Percentiles rank a stretch among this genome's conserved stretches.
Evolutionary conservation across 2,329 filamentous ascomycete species (phyloP).

Genomic region (Aspergillus sp.): DNA sequence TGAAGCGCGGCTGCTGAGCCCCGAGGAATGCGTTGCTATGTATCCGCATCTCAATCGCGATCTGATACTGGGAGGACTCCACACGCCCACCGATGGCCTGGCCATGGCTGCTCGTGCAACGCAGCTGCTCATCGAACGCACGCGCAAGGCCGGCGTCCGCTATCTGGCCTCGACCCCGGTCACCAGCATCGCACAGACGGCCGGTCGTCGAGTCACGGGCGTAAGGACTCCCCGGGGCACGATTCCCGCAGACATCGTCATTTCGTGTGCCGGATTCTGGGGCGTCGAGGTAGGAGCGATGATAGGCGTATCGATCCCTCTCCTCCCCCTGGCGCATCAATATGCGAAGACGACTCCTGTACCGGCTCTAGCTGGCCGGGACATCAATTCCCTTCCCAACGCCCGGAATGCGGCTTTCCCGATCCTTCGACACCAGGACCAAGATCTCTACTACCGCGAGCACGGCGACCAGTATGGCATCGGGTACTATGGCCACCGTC

Average conservation of each 20-base stretch:
- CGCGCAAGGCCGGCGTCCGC: conserved; percentile 48
- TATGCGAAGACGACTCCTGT: conserved; percentile 55
- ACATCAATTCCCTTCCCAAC: conserved; percentile 36
- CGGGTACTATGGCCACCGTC: conserved; percentile 56
- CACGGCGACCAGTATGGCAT: conserved; percentile 57
- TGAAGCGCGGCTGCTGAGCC: conserved; percentile 44
- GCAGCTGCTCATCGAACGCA: conserved; percentile 53
- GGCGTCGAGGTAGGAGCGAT: conserved; percentile 57
- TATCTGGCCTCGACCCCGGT: conserved; percentile 52
- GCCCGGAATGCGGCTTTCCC: conserved; percentile 44
- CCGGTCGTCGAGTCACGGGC: conserved; percentile 46
- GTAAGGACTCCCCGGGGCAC: conserved; percentile 44
- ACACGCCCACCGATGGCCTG: conserved; percentile 54
- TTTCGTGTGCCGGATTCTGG: conserved; percentile 60
- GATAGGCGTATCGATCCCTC: conserved; percentile 50
- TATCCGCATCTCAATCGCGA: conserved; percentile 50
- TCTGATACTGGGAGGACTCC: conserved; percentile 50
- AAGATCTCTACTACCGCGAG: conserved; percentile 57
- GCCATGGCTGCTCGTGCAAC: conserved; percentile 55
- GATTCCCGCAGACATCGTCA: conserved; percentile 51
- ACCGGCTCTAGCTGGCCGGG: conserved; percentile 34
- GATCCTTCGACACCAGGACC: conserved; percentile 55
- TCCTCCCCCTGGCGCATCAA: conserved; percentile 55
- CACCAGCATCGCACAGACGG: conserved; percentile 45
- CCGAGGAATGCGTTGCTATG: conserved; percentile 45